phyloP scores from a whole-genome alignment of 768 basidiomycete genomes.

The Leccinum broughii region DNA sequence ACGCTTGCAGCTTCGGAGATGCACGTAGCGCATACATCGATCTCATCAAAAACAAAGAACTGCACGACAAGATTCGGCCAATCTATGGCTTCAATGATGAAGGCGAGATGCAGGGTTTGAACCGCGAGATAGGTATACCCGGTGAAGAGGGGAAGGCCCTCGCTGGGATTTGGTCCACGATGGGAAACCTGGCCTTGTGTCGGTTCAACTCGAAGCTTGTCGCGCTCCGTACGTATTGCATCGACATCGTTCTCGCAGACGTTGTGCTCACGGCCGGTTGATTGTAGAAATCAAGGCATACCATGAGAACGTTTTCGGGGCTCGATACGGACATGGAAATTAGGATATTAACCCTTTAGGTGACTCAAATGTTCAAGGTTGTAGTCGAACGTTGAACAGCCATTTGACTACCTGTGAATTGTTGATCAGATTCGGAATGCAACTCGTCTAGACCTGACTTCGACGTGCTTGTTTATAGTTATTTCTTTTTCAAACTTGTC shows the following conservation, averaged over 20 bases:
- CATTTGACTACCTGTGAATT: too few relatives aligned
- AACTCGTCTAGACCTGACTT: too few relatives aligned
- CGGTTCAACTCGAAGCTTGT: constrained; percentile 70
- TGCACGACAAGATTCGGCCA: constrained; percentile 22
- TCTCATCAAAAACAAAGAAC: constrained; percentile 23
- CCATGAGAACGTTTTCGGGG: constrained; percentile 46
- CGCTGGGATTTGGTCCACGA: constrained; percentile 52
- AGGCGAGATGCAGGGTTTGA: constrained; percentile 33
- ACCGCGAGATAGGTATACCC: constrained; percentile 49
- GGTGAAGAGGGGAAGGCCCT: constrained; percentile 13
- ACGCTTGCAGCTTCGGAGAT: constrained; percentile 20
- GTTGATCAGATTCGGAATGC: too few relatives aligned
- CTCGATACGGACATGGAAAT: constrained; percentile 14
- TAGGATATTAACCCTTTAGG: neutral
- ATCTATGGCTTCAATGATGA: constrained; percentile 35
- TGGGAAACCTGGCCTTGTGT: constrained; percentile 62
- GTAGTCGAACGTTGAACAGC: too few relatives aligned
- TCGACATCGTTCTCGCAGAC: neutral
- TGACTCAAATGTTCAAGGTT: too few relatives aligned
- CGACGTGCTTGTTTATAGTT: too few relatives aligned
- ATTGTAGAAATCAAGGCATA: constrained; percentile 67
- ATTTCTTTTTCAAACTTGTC: too few relatives aligned
- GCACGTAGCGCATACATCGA: constrained; percentile 16
- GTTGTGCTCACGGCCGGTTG: neutral
- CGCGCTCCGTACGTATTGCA: constrained; percentile 54